Percentiles rank a stretch among this genome's conserved stretches.
Evolutionary conservation across 345 rosid species (phyloP).

Genomic region (Cardiospermum halicacabum): DNA sequence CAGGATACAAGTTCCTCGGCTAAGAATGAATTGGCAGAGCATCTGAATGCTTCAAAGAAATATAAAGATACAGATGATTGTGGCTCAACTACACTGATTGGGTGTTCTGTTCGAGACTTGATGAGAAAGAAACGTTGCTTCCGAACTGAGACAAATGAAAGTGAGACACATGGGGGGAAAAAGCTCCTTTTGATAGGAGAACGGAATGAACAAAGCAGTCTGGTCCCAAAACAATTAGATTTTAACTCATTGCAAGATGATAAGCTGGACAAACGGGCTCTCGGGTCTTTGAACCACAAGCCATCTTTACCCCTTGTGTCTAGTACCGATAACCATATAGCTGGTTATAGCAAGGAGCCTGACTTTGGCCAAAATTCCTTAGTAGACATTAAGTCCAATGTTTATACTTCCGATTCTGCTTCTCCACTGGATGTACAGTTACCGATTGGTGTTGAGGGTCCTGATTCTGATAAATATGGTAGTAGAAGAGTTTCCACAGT

Average conservation of each 20-base stretch:
- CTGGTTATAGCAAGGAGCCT: slow-evolving; percentile 22
- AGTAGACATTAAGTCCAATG: slow-evolving; percentile 26
- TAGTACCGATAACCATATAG: slow-evolving; percentile 15
- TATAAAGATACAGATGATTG: slow-evolving; percentile 25
- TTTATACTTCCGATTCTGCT: slow-evolving; percentile 18
- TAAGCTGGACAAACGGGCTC: slow-evolving; percentile 14
- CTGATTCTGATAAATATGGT: slow-evolving; percentile 3
- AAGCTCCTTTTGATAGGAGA: slow-evolving; percentile 27
- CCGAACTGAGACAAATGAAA: slow-evolving; percentile 36
- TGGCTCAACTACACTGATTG: slow-evolving; percentile 31
- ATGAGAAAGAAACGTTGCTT: slow-evolving; percentile 71
- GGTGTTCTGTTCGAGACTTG: slow-evolving; percentile 73
- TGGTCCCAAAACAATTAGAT: slow-evolving; percentile 28
- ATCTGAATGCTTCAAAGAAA: slow-evolving; percentile 23
- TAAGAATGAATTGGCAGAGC: slow-evolving; percentile 27
- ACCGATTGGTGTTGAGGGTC: slow-evolving; percentile 18
- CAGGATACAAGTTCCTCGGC: slow-evolving; percentile 12
- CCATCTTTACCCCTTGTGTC: slow-evolving; percentile 9
- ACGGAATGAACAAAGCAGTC: slow-evolving; percentile 12
- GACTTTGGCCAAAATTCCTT: slow-evolving; percentile 18
- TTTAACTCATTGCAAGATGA: slow-evolving; percentile 16
- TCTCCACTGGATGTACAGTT: slow-evolving; percentile 3
- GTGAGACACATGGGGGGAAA: slow-evolving; percentile 28
- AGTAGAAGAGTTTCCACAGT: slow-evolving; percentile 16
- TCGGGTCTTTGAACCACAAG: slow-evolving; percentile 7